Percentiles rank a stretch among this genome's conserved stretches.
phyloP scores from a whole-genome alignment of 2,329 filamentous ascomycete species.

The Cladorrhinum sp. region DNA sequence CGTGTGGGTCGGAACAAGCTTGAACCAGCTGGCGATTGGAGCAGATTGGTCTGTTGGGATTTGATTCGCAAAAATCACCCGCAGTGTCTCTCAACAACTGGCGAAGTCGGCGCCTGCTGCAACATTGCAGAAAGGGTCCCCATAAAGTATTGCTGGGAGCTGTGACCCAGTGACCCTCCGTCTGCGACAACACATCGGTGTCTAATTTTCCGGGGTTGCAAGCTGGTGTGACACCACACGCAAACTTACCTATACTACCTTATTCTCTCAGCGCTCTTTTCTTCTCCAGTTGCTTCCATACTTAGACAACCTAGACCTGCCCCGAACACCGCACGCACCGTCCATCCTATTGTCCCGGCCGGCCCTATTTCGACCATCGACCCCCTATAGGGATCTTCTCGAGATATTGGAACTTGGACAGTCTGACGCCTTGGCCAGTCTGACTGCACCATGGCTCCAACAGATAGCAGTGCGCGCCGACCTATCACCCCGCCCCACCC shows the following conservation, averaged over 20 bases:
- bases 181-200: not conserved
- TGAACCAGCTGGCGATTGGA: slow-evolving; percentile 9
- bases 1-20: slow-evolving; percentile 4
- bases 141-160: too few species aligned
- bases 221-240: not conserved
- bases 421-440: not conserved
- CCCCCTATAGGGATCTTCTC: not conserved
- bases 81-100: slow-evolving; percentile 22
- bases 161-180: not conserved
- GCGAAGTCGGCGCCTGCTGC: slow-evolving; percentile 3
- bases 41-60: slow-evolving; percentile 7
- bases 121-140: not conserved
- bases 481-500: not conserved
- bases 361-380: not conserved
- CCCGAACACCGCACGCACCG: not conserved
- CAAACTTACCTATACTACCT: not conserved
- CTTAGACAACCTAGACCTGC: not conserved
- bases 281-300: not conserved
- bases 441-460: slow-evolving; percentile 4
- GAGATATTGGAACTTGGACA: not conserved
- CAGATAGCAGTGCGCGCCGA: slow-evolving; percentile 15
- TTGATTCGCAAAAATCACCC: slow-evolving; percentile 21
- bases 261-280: not conserved
- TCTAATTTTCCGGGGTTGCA: not conserved
- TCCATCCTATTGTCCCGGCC: not conserved